These are phyloP conservation scores for Diaporthe caulivora DNA, from an alignment of 2,329 filamentous ascomycete species.

Conservation along the genomic window DNA sequence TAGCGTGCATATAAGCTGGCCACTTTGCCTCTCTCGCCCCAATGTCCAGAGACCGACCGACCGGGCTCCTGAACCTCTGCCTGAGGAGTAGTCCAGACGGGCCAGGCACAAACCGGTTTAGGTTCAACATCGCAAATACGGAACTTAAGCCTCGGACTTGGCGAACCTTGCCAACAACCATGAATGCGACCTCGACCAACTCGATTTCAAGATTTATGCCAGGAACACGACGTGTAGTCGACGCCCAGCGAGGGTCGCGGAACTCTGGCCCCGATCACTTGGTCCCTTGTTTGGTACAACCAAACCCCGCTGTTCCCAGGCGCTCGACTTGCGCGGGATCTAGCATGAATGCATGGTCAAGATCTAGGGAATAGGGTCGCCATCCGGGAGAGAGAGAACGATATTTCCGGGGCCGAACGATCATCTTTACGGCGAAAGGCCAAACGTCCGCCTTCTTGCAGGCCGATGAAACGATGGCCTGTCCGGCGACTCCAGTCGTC, in stretches of 20 bases:
- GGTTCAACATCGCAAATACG: conserved; percentile 10
- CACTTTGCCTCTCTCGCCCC: neutral
- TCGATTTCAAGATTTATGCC: neutral
- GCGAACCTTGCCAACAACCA: conserved; percentile 19
- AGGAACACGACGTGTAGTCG: neutral
- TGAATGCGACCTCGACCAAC: neutral
- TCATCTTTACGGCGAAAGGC: conserved; percentile 28
- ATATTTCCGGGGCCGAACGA: conserved; percentile 7
- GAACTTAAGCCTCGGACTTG: conserved; percentile 3
- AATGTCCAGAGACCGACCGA: neutral
- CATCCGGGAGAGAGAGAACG: neutral
- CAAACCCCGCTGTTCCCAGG: neutral
- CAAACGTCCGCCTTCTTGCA: conserved; percentile 6
- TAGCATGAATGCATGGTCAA: neutral
- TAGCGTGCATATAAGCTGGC: conserved; percentile 28
- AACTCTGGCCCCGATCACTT: neutral
- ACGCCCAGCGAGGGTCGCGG: neutral
- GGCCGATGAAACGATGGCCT: conserved; percentile 30
- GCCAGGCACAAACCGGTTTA: conserved; percentile 8
- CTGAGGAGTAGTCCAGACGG: neutral
- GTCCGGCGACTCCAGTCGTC: neutral
- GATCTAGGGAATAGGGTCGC: neutral
- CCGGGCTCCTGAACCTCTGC: neutral
- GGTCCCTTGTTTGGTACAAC: neutral
- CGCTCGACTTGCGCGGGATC: neutral